Percentiles rank a stretch among this genome's conserved stretches.
Evolutionary conservation across 176 grass and related monocot species (phyloP).

Genomic region (Calamus simplicifolius): DNA sequence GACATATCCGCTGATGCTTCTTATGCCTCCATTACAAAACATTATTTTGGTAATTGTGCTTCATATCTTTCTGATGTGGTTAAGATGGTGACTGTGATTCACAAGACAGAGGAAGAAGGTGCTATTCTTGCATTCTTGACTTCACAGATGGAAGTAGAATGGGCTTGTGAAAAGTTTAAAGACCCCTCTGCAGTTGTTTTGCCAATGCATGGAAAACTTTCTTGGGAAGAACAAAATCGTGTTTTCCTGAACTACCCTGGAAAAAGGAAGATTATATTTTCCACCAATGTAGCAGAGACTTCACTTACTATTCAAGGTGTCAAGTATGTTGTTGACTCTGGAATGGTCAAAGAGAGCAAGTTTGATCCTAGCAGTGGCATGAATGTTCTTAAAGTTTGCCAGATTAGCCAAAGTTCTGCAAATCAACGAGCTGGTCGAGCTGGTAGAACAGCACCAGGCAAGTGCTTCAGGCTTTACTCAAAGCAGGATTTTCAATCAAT

Average conservation of each 20-base stretch:
- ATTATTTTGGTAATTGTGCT: conserved; percentile 31
- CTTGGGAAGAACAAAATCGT: conserved; percentile 8
- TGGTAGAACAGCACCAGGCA: conserved; percentile 64
- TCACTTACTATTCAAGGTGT: conserved; percentile 9
- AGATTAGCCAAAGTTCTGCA: conserved; percentile 85
- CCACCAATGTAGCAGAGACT: conserved; percentile 8
- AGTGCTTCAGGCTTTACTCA: conserved; percentile 92
- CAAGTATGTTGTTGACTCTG: conserved; percentile 71
- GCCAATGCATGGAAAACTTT: conserved; percentile 15
- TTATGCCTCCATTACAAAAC: conserved; percentile 24
- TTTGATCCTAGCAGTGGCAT: conserved; percentile 66
- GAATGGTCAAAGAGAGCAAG: conserved; percentile 75
- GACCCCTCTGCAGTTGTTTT: conserved; percentile 8
- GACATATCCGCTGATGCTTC: conserved; percentile 34
- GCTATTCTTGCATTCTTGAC: conserved; percentile 93
- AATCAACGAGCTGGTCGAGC: conserved; percentile 88
- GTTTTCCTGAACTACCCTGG: conserved; percentile 40
- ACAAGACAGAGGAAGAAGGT: conserved; percentile 77
- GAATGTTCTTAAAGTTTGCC: conserved; percentile 71
- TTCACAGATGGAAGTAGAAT: conserved; percentile 44
- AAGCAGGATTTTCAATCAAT: conserved; percentile 70
- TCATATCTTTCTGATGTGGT: conserved; percentile 78
- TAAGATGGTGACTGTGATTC: conserved; percentile 53
- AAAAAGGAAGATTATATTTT: conserved; percentile 72
- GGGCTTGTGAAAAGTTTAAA: conserved; percentile 6